Base-by-base conservation (phyloP, 306 rosid species). In the Erythrophleum fordii region DNA sequence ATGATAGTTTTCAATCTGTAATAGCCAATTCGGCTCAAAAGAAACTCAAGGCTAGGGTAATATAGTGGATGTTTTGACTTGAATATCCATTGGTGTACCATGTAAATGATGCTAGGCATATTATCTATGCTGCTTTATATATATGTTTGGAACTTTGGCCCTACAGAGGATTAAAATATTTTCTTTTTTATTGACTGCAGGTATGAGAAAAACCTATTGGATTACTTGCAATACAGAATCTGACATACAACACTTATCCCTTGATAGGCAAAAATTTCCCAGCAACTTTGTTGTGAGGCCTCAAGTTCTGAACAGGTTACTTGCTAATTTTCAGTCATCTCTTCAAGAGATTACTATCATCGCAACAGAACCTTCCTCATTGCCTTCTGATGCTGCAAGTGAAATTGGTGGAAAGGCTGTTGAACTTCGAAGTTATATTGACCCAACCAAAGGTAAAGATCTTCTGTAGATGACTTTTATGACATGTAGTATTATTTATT, bases 341-440 rank as follows among this genome's bases (percentile, higher is more conserved):
- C 95, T 95, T 85, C 97, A 93, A 67, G 99, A 95, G 90, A 91
- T 95, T 66, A 93, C 99, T 58, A 67, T 95, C 62, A 91, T 95
- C 73, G 97, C 98, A 49, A 95, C 99, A 83, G 99, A 93, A 68
- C 91, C 91, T 20, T 81, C 89, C 77, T 86, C 95, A 28, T 48
- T 87, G 52, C 95, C 97, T 74, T 89, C 88, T 77, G 98, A 91
- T 77, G 77, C 82, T 76, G 91, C 86, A 74, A 90, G 81, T 85
- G 99, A 93, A 75, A 89, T 90, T 78, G 99, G 93, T 72, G 98
- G 99, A 84, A 93, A 95, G 88, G 94, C 98, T 2, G 98, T 93
- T 56, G 97, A 95, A 83, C 90, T 93, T 68, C 87, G 97, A 83
- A 95, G 99, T 87, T 95, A 95, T 79, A 80, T 89, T 73, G 99